Conservation (phyloP, 2,329 filamentous ascomycete species). For the Coniosporium uncinatum region DNA sequence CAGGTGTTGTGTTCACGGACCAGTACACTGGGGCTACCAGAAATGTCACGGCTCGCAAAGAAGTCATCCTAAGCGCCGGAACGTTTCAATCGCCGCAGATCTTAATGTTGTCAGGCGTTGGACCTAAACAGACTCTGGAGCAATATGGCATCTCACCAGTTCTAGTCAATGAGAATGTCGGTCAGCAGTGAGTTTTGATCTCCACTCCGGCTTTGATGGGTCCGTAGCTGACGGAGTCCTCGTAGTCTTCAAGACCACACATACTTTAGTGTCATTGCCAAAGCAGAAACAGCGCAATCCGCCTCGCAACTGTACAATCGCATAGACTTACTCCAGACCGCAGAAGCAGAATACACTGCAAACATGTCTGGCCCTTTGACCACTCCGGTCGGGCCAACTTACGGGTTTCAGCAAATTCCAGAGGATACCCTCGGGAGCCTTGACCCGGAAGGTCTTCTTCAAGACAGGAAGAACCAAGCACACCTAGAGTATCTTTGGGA, state of each 20-base stretch:
- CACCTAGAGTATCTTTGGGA: conserved; percentile 18
- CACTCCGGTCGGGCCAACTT: conserved; percentile 21
- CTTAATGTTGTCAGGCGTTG: conserved; percentile 18
- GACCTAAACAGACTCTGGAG: conserved; percentile 2
- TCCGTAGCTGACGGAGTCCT: neutral
- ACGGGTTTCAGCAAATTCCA: conserved; percentile 21
- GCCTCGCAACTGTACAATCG: conserved; percentile 16
- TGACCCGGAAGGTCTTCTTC: conserved; percentile 13
- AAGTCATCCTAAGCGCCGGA: conserved; percentile 22
- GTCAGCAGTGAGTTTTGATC: conserved; percentile 14
- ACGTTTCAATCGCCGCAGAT: conserved; percentile 21
- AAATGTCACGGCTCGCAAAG: conserved; percentile 19
- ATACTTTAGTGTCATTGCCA: conserved; percentile 19
- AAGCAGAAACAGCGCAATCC: conserved; percentile 13
- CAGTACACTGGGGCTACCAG: conserved; percentile 15
- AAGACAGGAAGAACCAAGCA: conserved; percentile 13
- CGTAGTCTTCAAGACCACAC: neutral
- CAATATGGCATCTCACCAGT: conserved; percentile 10
- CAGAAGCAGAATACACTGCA: conserved; percentile 17
- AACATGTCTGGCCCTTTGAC: conserved; percentile 21
- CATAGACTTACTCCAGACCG: conserved; percentile 15
- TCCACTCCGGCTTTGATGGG: neutral
- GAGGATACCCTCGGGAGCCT: conserved; percentile 11
- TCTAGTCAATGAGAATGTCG: conserved; percentile 22
- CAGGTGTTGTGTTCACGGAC: conserved; percentile 19